A percentile compares a stretch with the other conserved stretches of the same genome.
phyloP scores from a whole-genome alignment of 2,329 filamentous ascomycete species.

The Lasiodiplodia sp. region DNA sequence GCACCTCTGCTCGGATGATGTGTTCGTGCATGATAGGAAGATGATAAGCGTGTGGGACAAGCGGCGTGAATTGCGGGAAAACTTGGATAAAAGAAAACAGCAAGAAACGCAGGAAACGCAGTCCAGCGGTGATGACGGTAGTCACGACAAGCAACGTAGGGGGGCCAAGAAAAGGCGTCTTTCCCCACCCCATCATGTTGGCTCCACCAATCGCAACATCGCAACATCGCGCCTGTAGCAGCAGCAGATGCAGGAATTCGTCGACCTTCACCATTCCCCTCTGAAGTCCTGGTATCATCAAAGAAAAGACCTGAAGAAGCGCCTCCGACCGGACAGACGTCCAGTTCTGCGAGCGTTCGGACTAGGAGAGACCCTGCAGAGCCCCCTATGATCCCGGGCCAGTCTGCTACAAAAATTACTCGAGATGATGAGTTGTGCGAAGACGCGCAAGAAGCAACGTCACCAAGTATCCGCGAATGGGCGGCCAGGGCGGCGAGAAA shows the following conservation, averaged over 20 bases:
- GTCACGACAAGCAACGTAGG: background rate
- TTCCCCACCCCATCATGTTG: background rate
- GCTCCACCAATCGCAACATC: too few species aligned
- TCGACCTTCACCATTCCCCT: background rate
- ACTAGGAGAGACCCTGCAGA: background rate
- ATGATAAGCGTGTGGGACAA: conserved; percentile 55
- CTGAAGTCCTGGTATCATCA: background rate
- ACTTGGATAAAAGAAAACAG: conserved; percentile 6
- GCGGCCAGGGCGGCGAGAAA: conserved; percentile 9
- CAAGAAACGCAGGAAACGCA: conserved; percentile 18
- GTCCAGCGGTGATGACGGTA: background rate
- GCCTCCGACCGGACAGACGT: background rate
- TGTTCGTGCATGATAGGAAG: conserved; percentile 70
- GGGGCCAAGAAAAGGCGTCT: background rate
- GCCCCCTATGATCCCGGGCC: background rate
- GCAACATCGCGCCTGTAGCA: background rate
- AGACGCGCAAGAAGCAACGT: background rate
- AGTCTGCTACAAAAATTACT: background rate
- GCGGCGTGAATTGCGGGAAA: background rate
- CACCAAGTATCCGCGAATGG: conserved; percentile 22
- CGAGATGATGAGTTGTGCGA: background rate
- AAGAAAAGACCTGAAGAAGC: background rate
- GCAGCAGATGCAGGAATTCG: background rate
- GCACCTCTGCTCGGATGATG: conserved; percentile 65
- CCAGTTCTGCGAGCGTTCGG: background rate